Conservation (phyloP, 495 filamentous ascomycete species). For the Hypoxylon fuscum region DNA sequence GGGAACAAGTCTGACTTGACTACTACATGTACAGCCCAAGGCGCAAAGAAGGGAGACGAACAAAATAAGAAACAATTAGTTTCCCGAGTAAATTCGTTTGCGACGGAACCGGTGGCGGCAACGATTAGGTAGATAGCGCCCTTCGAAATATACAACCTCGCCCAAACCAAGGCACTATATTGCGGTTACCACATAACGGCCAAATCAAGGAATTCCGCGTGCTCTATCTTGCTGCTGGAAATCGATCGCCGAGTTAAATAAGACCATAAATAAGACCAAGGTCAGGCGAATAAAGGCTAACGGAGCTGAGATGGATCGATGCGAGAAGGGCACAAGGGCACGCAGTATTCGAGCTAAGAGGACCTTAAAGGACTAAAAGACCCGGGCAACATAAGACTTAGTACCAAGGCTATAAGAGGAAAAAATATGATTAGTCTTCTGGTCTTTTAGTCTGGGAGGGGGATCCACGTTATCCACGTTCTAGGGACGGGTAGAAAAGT, state of each 20-base stretch:
- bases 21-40: conserved; percentile 14
- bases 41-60: conserved; percentile 14
- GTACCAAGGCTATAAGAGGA: conserved; percentile 11
- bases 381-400: neutral
- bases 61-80: conserved; percentile 14
- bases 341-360: conserved; percentile 28
- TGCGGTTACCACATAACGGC: conserved; percentile 32
- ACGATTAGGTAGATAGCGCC: conserved; percentile 4
- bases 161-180: conserved; percentile 20
- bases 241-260: conserved; percentile 17
- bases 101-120: conserved; percentile 10
- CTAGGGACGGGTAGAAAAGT: conserved; percentile 32
- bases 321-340: conserved; percentile 17
- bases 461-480: conserved; percentile 15
- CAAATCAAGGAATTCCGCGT: conserved; percentile 32
- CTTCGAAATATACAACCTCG: conserved; percentile 35
- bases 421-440: conserved; percentile 23
- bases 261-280: no score
- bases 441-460: conserved; percentile 18
- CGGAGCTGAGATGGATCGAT: conserved; percentile 17
- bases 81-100: conserved; percentile 20
- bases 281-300: conserved; percentile 8
- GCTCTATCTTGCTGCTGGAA: conserved; percentile 23
- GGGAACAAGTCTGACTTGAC: conserved; percentile 24
- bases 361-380: conserved; percentile 5